Evolutionary conservation across 805 yeast genomes (phyloP), one percentile per base, ranked within the genome.

Genomic region (Candida chauliodis): DNA sequence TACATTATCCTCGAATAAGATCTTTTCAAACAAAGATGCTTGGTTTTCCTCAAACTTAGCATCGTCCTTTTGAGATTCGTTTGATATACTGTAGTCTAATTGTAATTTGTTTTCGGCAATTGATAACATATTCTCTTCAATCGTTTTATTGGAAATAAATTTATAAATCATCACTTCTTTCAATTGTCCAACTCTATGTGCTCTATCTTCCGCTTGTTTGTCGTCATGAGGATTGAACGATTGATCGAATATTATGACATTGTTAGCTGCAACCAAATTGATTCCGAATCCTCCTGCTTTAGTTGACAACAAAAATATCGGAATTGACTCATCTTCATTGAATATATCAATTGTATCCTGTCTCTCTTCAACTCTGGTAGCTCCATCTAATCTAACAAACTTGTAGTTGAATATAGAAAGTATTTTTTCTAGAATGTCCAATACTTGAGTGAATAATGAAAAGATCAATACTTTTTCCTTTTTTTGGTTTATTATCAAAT

Each of bases 241-340:
- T 57, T 89, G 91, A 57, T 93, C 99, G 55, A 81, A 90, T 22
- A 93, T 85, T 37, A 93, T 73, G 2, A 93, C 99, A 44, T 82
- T 79, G 56, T 88, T 91, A 6, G 99, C 98, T 55, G 95, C 93
- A 1, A 95, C 93, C 51, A 93, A 73, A 55, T 93, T 93, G 62
- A 93, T 93, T 41, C 99, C 99, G 63, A 93, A 93, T 1, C 99
- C 99, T 56, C 99, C 99, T 1, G 99, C 98, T 56, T 87, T 88
- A 3, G 99, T 93, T 8, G 96, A 87, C 30, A 93, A 67, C 35
- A 93, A 68, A 53, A 93, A 91, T 3, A 93, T 83, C 0, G 95
- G 91, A 46, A 93, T 86, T 4, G 78, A 70, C 0, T 76, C 75
- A 44, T 89, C 95, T 23, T 85, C 89, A 52, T 88, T 83, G 55